These are phyloP conservation scores for Sordariomycetes sp. DNA, from an alignment of 2,329 filamentous ascomycete species.

Conservation along the genomic window DNA sequence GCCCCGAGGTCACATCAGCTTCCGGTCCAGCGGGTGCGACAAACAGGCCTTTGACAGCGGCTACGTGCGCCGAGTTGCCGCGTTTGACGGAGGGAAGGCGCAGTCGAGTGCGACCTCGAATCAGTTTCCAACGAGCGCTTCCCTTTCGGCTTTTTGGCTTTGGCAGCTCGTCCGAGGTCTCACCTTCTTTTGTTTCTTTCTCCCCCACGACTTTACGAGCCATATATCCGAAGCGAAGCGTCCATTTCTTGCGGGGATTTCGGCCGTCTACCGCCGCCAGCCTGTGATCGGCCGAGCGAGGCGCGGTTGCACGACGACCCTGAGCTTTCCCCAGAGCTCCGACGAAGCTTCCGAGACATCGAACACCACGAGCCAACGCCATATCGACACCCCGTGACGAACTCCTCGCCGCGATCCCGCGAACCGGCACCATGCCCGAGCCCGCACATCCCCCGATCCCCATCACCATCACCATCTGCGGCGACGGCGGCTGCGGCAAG, in stretches of 20 bases:
- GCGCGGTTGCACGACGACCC: neutral
- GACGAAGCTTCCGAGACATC: no score
- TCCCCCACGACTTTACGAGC: no score
- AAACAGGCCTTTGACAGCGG: neutral
- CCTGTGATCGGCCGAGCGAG: neutral
- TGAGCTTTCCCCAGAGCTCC: no score
- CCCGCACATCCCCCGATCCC: slow-evolving; percentile 28
- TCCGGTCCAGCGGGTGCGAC: neutral
- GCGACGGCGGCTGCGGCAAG: slow-evolving; percentile 77
- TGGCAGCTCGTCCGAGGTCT: neutral
- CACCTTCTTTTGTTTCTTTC: no score
- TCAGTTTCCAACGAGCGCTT: neutral
- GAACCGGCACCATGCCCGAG: neutral
- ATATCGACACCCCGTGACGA: neutral
- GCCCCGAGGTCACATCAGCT: no score
- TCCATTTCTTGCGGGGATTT: neutral
- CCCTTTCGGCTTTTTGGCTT: neutral
- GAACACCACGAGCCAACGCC: no score
- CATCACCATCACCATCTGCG: slow-evolving; percentile 73
- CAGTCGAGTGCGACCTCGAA: neutral
- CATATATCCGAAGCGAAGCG: neutral
- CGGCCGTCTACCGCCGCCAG: neutral
- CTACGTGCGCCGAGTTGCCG: neutral
- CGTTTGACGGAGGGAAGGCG: neutral
- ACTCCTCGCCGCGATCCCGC: neutral